phyloP scores from a whole-genome alignment of 805 yeast genomes.

The Candida coleopterorum region DNA sequence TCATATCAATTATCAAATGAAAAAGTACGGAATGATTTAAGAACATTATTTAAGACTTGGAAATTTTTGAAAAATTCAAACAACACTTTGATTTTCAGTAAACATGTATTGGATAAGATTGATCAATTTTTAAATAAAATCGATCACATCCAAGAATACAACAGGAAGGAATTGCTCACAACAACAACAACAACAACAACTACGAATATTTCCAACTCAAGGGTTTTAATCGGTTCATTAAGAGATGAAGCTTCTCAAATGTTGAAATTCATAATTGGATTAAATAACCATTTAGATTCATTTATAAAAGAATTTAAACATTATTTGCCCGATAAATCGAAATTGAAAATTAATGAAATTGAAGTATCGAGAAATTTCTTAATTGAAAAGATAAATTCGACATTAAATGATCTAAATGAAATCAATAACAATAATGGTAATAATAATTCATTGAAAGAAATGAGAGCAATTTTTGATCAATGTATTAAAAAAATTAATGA shows the following conservation, averaged over 20 bases:
- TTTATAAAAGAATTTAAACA: neutral
- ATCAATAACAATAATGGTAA: neutral
- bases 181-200: neutral
- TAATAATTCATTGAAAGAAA: neutral
- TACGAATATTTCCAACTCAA: too few species aligned
- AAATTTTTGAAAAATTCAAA: neutral
- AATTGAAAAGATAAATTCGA: neutral
- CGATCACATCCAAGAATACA: slow-evolving; percentile 13
- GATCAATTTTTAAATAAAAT: slow-evolving; percentile 38
- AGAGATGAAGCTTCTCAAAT: neutral
- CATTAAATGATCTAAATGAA: neutral
- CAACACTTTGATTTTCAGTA: slow-evolving; percentile 21
- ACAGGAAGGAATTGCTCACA: neutral
- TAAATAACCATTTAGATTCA: neutral
- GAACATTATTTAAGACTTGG: slow-evolving; percentile 41
- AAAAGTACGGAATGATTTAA: slow-evolving; percentile 33
- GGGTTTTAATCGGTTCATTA: neutral
- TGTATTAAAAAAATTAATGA: slow-evolving; percentile 25
- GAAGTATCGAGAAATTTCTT: neutral
- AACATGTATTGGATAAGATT: slow-evolving; percentile 22
- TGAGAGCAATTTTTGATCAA: slow-evolving; percentile 11
- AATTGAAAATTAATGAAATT: neutral
- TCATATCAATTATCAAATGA: slow-evolving; percentile 36
- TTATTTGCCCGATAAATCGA: neutral
- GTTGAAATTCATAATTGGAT: neutral